Conservation (phyloP, 768 basidiomycete species). For the Tulasnella calospora region DNA sequence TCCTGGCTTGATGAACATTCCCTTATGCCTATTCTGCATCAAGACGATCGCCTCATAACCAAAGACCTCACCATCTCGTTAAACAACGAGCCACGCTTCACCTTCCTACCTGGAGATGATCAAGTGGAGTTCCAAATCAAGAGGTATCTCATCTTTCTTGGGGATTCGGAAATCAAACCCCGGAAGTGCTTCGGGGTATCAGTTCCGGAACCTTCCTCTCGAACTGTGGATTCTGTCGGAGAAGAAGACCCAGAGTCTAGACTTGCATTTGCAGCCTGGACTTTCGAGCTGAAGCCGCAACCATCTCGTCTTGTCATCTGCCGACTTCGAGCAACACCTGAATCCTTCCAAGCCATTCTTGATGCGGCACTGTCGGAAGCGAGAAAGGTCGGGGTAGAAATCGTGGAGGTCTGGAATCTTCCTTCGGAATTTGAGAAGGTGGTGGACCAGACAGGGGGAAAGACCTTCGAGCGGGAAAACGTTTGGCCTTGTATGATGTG, state of each 20-base stretch:
- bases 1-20: conserved; percentile 34
- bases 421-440: conserved; percentile 36
- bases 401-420: conserved; percentile 49
- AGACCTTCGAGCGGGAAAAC: conserved; percentile 37
- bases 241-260: neutral
- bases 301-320: conserved; percentile 44
- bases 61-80: conserved; percentile 23
- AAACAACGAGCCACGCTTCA: conserved; percentile 33
- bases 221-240: neutral
- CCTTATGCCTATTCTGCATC: conserved; percentile 40
- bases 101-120: conserved; percentile 46
- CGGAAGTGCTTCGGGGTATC: conserved; percentile 19
- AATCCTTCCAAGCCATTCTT: conserved; percentile 40
- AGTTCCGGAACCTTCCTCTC: neutral
- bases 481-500: conserved; percentile 47
- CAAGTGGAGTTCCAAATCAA: conserved; percentile 36
- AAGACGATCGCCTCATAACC: conserved; percentile 42
- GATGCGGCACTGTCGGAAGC: conserved; percentile 39
- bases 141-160: conserved; percentile 31
- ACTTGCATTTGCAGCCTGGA: conserved; percentile 44
- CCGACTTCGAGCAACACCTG: conserved; percentile 37
- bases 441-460: conserved; percentile 35
- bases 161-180: conserved; percentile 33
- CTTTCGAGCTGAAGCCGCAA: conserved; percentile 39
- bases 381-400: conserved; percentile 36